These are phyloP conservation scores for Ochetophila trinervis DNA, from an alignment of 306 rosid genomes.

Conservation along the genomic window DNA sequence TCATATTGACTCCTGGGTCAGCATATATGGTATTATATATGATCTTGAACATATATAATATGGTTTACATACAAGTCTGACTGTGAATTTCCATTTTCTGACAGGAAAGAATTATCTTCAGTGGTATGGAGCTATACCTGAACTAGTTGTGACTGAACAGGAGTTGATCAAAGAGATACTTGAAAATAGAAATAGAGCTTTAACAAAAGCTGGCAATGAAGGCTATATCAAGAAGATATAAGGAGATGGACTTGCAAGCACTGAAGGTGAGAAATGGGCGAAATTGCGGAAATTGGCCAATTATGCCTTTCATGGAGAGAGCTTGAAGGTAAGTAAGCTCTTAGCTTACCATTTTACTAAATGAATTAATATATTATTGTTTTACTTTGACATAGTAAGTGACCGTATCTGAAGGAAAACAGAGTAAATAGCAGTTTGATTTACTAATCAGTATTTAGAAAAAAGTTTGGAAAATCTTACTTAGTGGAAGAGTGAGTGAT, in stretches of 20 bases:
- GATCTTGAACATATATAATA: background rate
- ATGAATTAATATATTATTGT: too few species aligned
- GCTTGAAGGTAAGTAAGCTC: slow-evolving; percentile 27
- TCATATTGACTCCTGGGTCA: slow-evolving; percentile 23
- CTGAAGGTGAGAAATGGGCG: slow-evolving; percentile 32
- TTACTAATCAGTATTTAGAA: too few species aligned
- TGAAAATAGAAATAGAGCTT: slow-evolving; percentile 17
- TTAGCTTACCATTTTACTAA: background rate
- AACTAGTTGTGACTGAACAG: slow-evolving; percentile 26
- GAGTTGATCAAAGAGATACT: slow-evolving; percentile 31
- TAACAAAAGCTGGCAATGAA: background rate
- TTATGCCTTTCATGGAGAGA: slow-evolving; percentile 31
- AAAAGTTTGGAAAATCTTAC: too few species aligned
- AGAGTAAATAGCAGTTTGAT: too few species aligned
- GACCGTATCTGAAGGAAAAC: too few species aligned
- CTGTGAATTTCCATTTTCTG: background rate
- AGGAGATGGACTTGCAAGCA: slow-evolving; percentile 29
- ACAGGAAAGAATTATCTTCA: slow-evolving; percentile 31
- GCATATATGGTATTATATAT: background rate
- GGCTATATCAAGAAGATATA: slow-evolving; percentile 1
- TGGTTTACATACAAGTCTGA: too few species aligned
- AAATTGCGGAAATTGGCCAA: slow-evolving; percentile 25
- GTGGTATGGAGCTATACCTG: slow-evolving; percentile 26
- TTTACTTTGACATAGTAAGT: too few species aligned
- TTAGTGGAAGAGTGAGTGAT: too few species aligned